phyloP scores from a whole-genome alignment of 2,329 filamentous ascomycete genomes.

The Colletotrichum gloeosporioides region DNA sequence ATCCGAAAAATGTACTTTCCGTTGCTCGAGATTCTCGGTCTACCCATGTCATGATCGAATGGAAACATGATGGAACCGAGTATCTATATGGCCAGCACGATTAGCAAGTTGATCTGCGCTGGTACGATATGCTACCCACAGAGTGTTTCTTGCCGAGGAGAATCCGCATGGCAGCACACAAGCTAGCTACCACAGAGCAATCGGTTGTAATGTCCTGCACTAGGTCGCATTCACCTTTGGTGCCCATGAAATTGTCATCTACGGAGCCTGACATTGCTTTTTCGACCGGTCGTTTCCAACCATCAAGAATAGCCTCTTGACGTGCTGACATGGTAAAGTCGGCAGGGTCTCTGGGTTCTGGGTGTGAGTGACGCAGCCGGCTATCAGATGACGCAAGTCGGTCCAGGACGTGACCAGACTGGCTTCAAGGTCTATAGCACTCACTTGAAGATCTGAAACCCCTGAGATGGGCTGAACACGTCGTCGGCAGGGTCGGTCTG shows the following conservation, averaged over 20 bases:
- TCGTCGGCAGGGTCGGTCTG: constrained; percentile 61
- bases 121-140: constrained; percentile 48
- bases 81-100: constrained; percentile 52
- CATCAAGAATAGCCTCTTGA: constrained; percentile 78
- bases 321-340: constrained; percentile 75
- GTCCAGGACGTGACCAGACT: background rate
- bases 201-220: constrained; percentile 96
- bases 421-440: constrained; percentile 28
- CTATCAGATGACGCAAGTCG: background rate
- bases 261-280: constrained; percentile 51
- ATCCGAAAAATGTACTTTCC: constrained; percentile 93
- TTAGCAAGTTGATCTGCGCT: background rate
- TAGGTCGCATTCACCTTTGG: constrained; percentile 72
- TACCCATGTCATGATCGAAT: constrained; percentile 62
- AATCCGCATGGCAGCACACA: constrained; percentile 81
- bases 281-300: constrained; percentile 81
- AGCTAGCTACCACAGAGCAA: constrained; percentile 94
- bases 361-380: background rate
- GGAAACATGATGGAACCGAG: constrained; percentile 79
- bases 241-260: constrained; percentile 58
- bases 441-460: constrained; percentile 67
- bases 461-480: constrained; percentile 64
- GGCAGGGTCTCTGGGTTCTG: constrained; percentile 66
- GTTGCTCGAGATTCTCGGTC: constrained; percentile 72
- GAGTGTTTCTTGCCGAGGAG: constrained; percentile 71